phyloP scores from a whole-genome alignment of 2,329 filamentous ascomycete species.

The Paraphaeosphaeria sporulosa region DNA sequence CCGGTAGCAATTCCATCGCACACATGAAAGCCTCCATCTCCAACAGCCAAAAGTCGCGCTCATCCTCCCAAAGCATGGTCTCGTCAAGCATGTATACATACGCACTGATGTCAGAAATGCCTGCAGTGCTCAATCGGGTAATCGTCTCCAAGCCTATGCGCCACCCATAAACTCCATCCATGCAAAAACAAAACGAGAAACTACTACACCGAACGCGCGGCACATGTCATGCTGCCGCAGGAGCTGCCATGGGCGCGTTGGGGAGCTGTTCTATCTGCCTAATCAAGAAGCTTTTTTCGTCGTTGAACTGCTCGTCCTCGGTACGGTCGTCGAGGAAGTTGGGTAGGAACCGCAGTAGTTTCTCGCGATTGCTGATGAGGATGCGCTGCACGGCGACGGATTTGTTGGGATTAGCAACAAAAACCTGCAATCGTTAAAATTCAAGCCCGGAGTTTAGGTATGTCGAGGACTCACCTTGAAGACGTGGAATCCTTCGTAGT shows the following conservation, averaged over 20 bases:
- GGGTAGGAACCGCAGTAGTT: constrained; percentile 85
- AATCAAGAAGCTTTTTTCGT: constrained; percentile 96
- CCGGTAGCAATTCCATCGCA: not conserved
- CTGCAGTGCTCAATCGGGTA: constrained; percentile 2
- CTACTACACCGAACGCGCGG: not conserved
- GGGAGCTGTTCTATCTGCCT: constrained; percentile 77
- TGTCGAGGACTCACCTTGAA: constrained; percentile 72
- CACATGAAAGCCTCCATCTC: not conserved
- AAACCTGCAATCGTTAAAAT: constrained; percentile 66
- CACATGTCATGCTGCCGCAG: constrained; percentile 25
- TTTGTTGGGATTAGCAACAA: constrained; percentile 98
- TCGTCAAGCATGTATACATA: constrained; percentile 5
- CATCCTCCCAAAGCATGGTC: constrained; percentile 3
- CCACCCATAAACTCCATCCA: constrained; percentile 5
- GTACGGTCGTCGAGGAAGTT: constrained; percentile 93
- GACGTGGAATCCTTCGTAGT: constrained; percentile 98
- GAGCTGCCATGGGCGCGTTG: constrained; percentile 37
- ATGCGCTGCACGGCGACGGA: constrained; percentile 96
- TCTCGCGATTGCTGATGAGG: constrained; percentile 93
- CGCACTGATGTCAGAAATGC: constrained; percentile 1
- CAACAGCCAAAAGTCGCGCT: not conserved
- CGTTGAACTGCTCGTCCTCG: constrained; percentile 97
- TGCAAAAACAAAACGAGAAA: constrained; percentile 1
- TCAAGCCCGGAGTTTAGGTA: not conserved
- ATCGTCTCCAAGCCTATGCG: constrained; percentile 4